phyloP scores from a whole-genome alignment of 441 rosid species.

The Cnidoscolus chayamansa region DNA sequence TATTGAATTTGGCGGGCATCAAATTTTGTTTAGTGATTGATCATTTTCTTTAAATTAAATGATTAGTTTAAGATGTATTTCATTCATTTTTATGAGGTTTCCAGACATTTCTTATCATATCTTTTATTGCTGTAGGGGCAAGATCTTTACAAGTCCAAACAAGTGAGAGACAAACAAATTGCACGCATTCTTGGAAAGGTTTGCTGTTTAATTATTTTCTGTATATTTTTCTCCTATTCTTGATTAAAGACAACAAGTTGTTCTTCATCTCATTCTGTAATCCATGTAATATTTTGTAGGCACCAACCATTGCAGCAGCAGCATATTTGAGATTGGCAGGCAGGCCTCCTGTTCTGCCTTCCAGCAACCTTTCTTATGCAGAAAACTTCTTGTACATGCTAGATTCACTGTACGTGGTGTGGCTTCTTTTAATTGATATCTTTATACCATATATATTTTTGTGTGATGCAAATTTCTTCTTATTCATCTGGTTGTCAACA shows the following conservation, averaged over 20 bases:
- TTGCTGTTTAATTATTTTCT: slow-evolving; percentile 4
- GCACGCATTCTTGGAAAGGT: slow-evolving; percentile 95
- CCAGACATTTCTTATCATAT: slow-evolving; percentile 1
- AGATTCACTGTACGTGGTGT: slow-evolving; percentile 67
- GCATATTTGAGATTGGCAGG: slow-evolving; percentile 95
- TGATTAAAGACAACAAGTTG: background rate
- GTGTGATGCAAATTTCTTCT: too few relatives aligned
- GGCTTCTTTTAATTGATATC: slow-evolving; percentile 5
- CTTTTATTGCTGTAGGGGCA: slow-evolving; percentile 52
- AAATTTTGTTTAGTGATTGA: background rate
- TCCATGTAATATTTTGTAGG: slow-evolving; percentile 44
- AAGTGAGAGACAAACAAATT: slow-evolving; percentile 94
- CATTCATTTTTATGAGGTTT: background rate
- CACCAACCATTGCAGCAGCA: slow-evolving; percentile 95
- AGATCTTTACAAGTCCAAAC: slow-evolving; percentile 80
- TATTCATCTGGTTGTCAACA: too few relatives aligned
- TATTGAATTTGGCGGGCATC: background rate
- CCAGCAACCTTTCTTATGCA: slow-evolving; percentile 76
- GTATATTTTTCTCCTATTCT: background rate
- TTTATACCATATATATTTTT: background rate
- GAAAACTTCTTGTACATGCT: slow-evolving; percentile 95
- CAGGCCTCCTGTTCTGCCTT: slow-evolving; percentile 91
- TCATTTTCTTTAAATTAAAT: background rate
- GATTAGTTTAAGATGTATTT: background rate
- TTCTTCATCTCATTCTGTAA: background rate